Evolutionary conservation across 805 yeast species (phyloP), one percentile per base, ranked within the genome.

Genomic region (Pichia nakasei): DNA sequence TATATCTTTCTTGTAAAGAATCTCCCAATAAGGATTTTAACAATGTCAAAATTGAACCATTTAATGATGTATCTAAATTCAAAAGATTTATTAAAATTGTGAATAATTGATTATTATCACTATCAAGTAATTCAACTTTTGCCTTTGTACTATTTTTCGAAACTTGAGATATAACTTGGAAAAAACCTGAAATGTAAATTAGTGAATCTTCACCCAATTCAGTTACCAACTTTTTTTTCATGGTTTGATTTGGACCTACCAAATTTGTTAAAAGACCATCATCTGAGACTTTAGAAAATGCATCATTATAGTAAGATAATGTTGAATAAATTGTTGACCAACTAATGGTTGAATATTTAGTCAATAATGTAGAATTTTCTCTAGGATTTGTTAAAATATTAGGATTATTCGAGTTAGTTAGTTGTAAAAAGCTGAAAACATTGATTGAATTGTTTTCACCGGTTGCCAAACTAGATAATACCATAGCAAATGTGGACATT

Each of bases 201-300:
- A 85, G 64, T 0, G 89, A 82, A 57, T 88, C 96, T 50, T 86
- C 95, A 31, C 85, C 83, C 27, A 88, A 66, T 41, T 82, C 86
- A 11, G 72, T 70, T 29, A 70, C 72, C 4, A 52, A 44, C 20
- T 39, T 37, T n/a, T 43, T 43, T 20, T 41, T 41, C 5, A 39
- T 17, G 22, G 39, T 44, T 17, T 32, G 9, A 22, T 18, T 35
- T 35, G 38, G 42, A 21, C 22, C 38, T 37, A 26, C 40, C 38
- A 20, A 47, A 24, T 29, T 22, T 22, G 22, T 33, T 17, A 37
- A 42, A 13, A 26, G 13, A 2, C 27, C 34, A 3, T 47, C 20
- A 1, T 45, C 34, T 4, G 37, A 17, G 12, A 35, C 26, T 15
- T 45, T 39, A 5, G 60, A 49, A 12, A 64, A 40, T 4, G 58